Base-by-base conservation (phyloP, 225 moss, liverwort and hornwort species). In the Climacium dendroides region DNA sequence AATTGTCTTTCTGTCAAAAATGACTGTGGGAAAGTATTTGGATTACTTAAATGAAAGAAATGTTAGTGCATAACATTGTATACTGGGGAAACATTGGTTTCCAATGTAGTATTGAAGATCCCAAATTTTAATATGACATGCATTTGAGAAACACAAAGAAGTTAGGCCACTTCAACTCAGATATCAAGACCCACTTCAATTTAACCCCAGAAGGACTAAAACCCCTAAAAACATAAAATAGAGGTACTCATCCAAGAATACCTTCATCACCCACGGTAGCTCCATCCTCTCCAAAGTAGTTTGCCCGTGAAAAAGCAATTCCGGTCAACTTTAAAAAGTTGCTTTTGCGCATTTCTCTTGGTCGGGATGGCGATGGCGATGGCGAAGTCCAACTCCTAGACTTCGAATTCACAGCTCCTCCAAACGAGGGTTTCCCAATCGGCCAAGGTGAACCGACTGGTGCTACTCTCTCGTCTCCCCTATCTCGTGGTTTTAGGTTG, bases 1-100 rank as follows among this genome's bases (percentile, higher is more conserved):
- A 54, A n/a, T 15, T 35, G 4, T n/a, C n/a, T 54, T 54, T 0
- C 3, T 24, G 4, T 15, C 2, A 53, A 23, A 35, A 24, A n/a
- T n/a, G 6, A n/a, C 1, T n/a, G 0, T 1, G 1, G 0, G 2
- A 52, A 25, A 3, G 8, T 20, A 34, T 16, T n/a, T 54, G 1
- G 16, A 77, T 10, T 77, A 2, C 4, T n/a, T n/a, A 10, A 15
- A 24, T 77, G 16, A 10, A 77, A 0, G 23, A 3, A 54, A n/a
- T 77, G n/a, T n/a, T 1, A 6, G 0, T 15, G 0, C 13, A 52
- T 52, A 34, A 74, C 2, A 52, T 50, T 74, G 1, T 12, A 50
- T 73, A 18, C 5, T 23, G 24, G 6, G 2, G 0, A 24, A 16
- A 35, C 3, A 32, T 13, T n/a, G 6, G 54, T 54, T 6, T 2